phyloP scores from a whole-genome alignment of 768 basidiomycete genomes.

The Russula earlei region DNA sequence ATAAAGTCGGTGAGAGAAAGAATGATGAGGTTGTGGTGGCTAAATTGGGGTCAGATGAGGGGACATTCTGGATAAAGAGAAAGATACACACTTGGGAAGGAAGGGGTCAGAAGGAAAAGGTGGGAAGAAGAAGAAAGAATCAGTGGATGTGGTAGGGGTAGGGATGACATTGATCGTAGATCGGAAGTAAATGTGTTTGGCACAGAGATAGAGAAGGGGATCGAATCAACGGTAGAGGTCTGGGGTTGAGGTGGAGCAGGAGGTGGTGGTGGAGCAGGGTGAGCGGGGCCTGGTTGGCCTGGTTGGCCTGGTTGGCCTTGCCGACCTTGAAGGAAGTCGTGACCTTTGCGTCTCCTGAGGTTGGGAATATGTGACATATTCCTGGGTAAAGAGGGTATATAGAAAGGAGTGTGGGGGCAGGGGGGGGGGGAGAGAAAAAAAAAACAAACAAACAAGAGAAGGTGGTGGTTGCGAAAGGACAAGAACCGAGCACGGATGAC shows the following conservation, averaged over 20 bases:
- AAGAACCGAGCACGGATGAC: background rate
- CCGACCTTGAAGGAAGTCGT: too few species aligned
- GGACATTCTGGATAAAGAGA: background rate
- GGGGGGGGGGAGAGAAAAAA: background rate
- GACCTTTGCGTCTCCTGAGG: background rate
- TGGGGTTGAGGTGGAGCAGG: background rate
- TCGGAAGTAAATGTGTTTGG: background rate
- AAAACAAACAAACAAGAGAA: too few species aligned
- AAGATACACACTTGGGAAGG: background rate
- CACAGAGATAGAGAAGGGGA: too few species aligned
- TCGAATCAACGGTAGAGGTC: too few species aligned
- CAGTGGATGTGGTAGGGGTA: background rate
- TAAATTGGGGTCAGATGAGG: background rate
- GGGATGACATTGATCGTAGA: background rate
- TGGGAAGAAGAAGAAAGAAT: background rate
- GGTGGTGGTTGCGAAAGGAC: too few species aligned
- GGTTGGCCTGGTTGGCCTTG: background rate
- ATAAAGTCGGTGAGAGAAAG: background rate
- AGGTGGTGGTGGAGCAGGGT: background rate
- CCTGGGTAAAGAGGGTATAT: background rate
- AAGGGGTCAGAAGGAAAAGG: background rate
- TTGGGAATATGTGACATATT: slow-evolving; percentile 4
- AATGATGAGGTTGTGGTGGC: background rate
- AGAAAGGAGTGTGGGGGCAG: slow-evolving; percentile 9
- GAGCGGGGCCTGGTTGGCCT: too few species aligned